phyloP scores from a whole-genome alignment of 352 stramenopile species.

The Phytophthora fragariaefolia region DNA sequence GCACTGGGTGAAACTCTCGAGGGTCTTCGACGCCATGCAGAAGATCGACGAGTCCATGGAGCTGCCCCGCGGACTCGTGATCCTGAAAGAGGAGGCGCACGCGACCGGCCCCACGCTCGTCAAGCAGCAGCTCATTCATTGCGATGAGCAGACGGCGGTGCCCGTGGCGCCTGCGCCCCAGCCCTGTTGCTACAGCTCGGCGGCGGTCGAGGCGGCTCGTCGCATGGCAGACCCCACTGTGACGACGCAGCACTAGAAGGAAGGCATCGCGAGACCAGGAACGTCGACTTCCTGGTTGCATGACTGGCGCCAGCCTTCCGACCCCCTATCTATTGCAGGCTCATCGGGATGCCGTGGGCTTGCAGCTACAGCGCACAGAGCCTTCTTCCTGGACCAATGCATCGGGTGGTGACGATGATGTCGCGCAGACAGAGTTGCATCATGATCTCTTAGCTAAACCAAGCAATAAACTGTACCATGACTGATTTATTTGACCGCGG shows the following conservation, averaged over 20 bases:
- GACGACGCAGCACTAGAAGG: conserved; percentile 16
- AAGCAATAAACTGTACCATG: conserved; percentile 39
- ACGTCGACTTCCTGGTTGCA: conserved; percentile 1
- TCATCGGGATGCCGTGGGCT: conserved; percentile 10
- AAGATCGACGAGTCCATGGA: conserved; percentile 54
- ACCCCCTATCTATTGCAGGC: conserved; percentile 37
- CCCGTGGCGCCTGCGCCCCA: conserved; percentile 22
- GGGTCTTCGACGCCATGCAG: conserved; percentile 63
- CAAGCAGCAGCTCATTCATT: conserved; percentile 57
- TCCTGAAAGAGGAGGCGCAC: conserved; percentile 51
- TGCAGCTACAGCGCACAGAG: conserved; percentile 10
- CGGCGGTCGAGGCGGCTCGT: conserved; percentile 33
- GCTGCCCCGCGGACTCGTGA: conserved; percentile 44
- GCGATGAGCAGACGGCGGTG: conserved; percentile 25
- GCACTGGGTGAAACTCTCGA: conserved; percentile 74
- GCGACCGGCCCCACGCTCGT: conserved; percentile 49
- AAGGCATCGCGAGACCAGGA: background rate
- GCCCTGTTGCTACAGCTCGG: conserved; percentile 42
- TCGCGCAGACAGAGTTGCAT: conserved; percentile 9
- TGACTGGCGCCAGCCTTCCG: conserved; percentile 18
- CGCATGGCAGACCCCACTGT: conserved; percentile 32
- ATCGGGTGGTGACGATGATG: no score
- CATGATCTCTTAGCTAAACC: conserved; percentile 12
- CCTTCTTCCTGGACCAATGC: no score
- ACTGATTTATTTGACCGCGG: no score